Evolutionary conservation across 495 filamentous ascomycete species (phyloP).

Genomic region (Xylaria acuta): DNA sequence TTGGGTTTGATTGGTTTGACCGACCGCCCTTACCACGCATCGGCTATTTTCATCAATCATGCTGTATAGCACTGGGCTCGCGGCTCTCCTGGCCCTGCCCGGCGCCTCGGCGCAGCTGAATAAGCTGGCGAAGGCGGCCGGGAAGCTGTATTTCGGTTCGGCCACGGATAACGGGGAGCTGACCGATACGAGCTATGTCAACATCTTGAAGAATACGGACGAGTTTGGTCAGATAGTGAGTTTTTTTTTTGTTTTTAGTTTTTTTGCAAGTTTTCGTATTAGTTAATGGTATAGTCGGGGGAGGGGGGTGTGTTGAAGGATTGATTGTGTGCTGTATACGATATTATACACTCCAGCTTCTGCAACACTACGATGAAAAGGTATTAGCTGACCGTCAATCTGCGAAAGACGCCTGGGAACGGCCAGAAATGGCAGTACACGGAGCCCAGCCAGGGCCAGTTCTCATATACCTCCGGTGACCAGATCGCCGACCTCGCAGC

Average conservation of each 20-base stretch:
- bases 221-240: constrained; percentile 62
- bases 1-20: not conserved
- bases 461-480: constrained; percentile 59
- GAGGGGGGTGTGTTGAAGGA: not conserved
- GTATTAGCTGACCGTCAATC: not conserved
- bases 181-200: constrained; percentile 56
- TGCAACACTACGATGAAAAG: not conserved
- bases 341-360: not conserved
- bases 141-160: constrained; percentile 64
- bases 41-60: not conserved
- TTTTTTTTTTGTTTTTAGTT: not conserved
- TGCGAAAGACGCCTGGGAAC: constrained; percentile 58
- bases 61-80: constrained; percentile 30
- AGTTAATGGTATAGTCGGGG: no score
- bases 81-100: constrained; percentile 33
- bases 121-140: constrained; percentile 56
- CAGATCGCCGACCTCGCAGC: constrained; percentile 57
- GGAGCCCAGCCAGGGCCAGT: constrained; percentile 49
- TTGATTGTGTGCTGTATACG: not conserved
- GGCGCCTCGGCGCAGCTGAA: constrained; percentile 50
- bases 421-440: constrained; percentile 61
- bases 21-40: not conserved
- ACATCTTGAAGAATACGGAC: constrained; percentile 51
- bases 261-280: not conserved
- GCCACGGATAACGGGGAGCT: constrained; percentile 62